Evolutionary conservation across 108 stramenopile genomes (phyloP).

Genomic region (Fistulifera pelliculosa): DNA sequence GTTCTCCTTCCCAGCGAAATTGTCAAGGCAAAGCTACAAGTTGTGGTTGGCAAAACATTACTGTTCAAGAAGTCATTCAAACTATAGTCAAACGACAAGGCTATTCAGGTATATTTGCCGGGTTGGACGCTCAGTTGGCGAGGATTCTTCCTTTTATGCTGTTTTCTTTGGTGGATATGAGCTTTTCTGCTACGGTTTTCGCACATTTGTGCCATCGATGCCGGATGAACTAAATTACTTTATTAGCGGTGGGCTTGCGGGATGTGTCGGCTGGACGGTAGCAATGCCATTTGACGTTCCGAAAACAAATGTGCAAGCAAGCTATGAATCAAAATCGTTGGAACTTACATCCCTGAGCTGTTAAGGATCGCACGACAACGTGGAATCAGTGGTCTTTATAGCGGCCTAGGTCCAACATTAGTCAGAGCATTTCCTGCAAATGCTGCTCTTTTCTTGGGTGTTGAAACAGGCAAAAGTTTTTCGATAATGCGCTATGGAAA

Average conservation of each 20-base stretch:
- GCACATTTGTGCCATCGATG: conserved; percentile 69
- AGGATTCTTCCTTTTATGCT: conserved; percentile 81
- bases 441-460: conserved; percentile 87
- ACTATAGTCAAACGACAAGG: conserved; percentile 65
- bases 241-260: conserved; percentile 80
- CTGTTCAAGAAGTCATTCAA: conserved; percentile 51
- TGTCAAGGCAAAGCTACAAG: conserved; percentile 83
- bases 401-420: conserved; percentile 71
- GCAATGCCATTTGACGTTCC: conserved; percentile 90
- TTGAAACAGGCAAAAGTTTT: conserved; percentile 78
- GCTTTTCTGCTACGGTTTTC: conserved; percentile 65
- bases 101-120: conserved; percentile 46
- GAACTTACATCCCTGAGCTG: conserved; percentile 79
- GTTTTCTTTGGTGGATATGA: conserved; percentile 80
- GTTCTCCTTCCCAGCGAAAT: conserved; percentile 80
- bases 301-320: conserved; percentile 86
- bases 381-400: conserved; percentile 63
- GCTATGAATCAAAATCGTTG: conserved; percentile 76
- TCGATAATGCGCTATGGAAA: conserved; percentile 65
- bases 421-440: conserved; percentile 85
- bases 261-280: conserved; percentile 78
- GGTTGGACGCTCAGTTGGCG: conserved; percentile 81
- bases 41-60: conserved; percentile 44
- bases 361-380: conserved; percentile 54
- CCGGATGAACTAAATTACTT: conserved; percentile 84